Conservation (phyloP, 2,329 filamentous ascomycete genomes). For the Macrophomina tecta region DNA sequence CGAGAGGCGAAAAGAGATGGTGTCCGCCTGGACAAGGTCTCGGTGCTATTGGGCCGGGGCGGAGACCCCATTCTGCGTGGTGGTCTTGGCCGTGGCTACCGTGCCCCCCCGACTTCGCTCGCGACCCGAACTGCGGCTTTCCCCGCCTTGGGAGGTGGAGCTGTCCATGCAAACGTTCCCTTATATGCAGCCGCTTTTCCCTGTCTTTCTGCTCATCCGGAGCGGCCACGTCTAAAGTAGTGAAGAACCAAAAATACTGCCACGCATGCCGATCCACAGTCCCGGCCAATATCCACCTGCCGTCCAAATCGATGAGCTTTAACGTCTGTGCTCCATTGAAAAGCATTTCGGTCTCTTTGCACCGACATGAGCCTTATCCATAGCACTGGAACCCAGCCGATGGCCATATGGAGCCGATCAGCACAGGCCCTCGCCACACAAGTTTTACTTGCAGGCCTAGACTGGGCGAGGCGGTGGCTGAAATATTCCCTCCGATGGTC, state of each 20-base stretch:
- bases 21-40: not conserved
- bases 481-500: not conserved
- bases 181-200: not conserved
- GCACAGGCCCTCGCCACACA: not conserved
- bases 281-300: not conserved
- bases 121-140: not conserved
- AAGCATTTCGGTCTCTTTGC: too few species aligned
- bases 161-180: not conserved
- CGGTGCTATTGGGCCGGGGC: not conserved
- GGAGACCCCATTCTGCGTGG: slow-evolving; percentile 1
- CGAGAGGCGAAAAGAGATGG: not conserved
- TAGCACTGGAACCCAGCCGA: not conserved
- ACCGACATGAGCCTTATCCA: not conserved
- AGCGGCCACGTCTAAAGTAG: not conserved
- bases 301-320: too few species aligned
- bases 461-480: not conserved
- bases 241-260: too few species aligned
- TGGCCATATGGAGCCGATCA: not conserved
- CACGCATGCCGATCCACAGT: not conserved
- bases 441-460: too few species aligned
- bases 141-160: not conserved
- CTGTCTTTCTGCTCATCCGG: not conserved
- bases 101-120: slow-evolving; percentile 6
- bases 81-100: slow-evolving; percentile 13
- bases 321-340: not conserved